Evolutionary conservation across 2,329 filamentous ascomycete genomes (phyloP), one percentile per base, ranked within the genome.

Genomic region (Botrytis fabae): DNA sequence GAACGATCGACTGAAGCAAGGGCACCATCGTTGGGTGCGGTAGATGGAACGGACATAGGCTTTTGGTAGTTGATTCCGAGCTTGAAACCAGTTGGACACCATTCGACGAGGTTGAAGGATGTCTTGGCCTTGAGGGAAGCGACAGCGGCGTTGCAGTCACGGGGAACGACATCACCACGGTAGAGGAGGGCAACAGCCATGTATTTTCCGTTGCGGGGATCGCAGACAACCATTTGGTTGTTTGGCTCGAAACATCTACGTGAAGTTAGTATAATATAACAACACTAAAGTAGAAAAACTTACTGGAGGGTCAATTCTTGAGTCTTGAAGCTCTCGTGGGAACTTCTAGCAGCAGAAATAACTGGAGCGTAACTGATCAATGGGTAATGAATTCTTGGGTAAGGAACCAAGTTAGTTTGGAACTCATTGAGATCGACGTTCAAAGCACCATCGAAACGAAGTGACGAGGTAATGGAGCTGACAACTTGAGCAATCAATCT

Each of bases 41-140:
- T 75, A 44, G 83, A 84, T 60, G 86, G 86, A 64, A 88, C 85
- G 69, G 82, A 82, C 75, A 85, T 81, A 68, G 87, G 87, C 79
- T 87, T 86, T 82, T 90, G 86, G 83, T 89, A 89, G 84, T 90
- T 90, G 84, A 91, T 91, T 73, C 89, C 89, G 71, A 91, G 83
- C 83, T 91, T 91, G 85, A 91, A 91, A 48, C 89, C 89, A 71
- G 89, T 91, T 22, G 89, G 89, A 80, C 89, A 91, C 89, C 89
- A 91, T 79, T 91, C 89, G 65, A 91, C 89, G 74, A 91, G 70
- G 82, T 90, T 89, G 83, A 91, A 90, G 28, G 87, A 88, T 28
- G 85, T 82, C 82, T 89, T 90, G 77, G 89, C 86, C 82, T 91
- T 91, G 78, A 91, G 84, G 35, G 85, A 83, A 68, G 85, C 87